Conservation (phyloP, 2,329 filamentous ascomycete species). For the Aspergillus novoparasiticus region DNA sequence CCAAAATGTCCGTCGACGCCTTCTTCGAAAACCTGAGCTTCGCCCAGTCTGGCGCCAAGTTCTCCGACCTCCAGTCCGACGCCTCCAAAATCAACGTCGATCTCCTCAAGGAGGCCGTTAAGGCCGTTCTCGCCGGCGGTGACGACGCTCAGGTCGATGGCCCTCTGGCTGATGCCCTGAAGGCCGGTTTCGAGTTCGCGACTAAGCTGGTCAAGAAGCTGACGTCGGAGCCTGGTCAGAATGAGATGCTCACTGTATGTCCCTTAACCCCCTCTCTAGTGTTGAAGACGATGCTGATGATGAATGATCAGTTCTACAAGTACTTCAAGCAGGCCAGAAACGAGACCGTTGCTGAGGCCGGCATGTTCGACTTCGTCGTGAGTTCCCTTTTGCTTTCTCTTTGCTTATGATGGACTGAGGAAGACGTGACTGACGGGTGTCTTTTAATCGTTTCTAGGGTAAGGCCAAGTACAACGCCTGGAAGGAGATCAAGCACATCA, state of each 20-base stretch:
- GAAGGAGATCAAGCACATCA: constrained; percentile 68
- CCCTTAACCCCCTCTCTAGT: background rate
- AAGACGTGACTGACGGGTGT: too few species aligned
- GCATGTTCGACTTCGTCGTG: constrained; percentile 24
- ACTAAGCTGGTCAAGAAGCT: constrained; percentile 34
- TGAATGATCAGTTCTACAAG: constrained; percentile 19
- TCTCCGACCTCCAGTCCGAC: constrained; percentile 30
- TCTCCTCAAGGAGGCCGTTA: constrained; percentile 29
- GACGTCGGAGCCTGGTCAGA: constrained; percentile 23
- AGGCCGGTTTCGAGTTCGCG: constrained; percentile 36
- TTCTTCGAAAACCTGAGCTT: constrained; percentile 31
- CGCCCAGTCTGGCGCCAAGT: constrained; percentile 32
- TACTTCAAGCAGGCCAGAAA: constrained; percentile 22
- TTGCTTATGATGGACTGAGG: background rate
- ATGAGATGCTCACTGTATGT: constrained; percentile 38
- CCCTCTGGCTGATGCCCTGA: constrained; percentile 25
- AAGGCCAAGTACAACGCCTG: constrained; percentile 82
- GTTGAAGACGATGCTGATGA: background rate
- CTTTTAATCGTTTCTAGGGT: constrained; percentile 51
- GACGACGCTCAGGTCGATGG: constrained; percentile 21
- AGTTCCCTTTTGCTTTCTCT: background rate
- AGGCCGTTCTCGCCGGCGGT: constrained; percentile 22
- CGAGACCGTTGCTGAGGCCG: constrained; percentile 19
- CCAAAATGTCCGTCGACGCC: constrained; percentile 31
- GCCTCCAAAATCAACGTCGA: constrained; percentile 29